Conservation (phyloP, 345 rosid genomes). For the Fremontodendron californicum region DNA sequence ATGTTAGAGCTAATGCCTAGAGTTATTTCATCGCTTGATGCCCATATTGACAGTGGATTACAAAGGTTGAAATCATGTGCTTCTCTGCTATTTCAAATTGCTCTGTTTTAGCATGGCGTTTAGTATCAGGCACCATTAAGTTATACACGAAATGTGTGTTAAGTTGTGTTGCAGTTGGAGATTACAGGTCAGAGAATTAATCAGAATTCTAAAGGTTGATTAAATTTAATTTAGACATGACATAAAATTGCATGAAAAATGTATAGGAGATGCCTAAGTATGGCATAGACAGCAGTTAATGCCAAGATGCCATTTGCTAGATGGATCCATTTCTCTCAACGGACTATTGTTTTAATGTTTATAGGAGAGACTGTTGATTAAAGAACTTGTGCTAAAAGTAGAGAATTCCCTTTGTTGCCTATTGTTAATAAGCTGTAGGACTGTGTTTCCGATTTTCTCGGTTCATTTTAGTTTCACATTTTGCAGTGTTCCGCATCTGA, state of each 20-base stretch:
- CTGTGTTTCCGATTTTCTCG: background rate
- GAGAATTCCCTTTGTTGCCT: background rate
- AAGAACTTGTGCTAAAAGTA: background rate
- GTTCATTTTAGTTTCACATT: constrained; percentile 12
- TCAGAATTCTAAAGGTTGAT: background rate
- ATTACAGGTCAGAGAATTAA: background rate
- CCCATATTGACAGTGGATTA: constrained; percentile 69
- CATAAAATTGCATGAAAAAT: background rate
- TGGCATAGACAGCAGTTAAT: background rate
- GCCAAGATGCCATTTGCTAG: background rate
- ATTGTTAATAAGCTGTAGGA: background rate
- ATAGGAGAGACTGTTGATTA: background rate
- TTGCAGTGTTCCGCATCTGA: constrained; percentile 58
- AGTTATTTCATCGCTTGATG: constrained; percentile 73
- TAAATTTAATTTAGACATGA: background rate
- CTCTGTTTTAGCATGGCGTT: background rate
- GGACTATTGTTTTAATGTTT: no score
- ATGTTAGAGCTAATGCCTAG: constrained; percentile 77
- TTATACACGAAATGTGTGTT: background rate
- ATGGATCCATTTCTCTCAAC: background rate
- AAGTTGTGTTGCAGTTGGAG: background rate
- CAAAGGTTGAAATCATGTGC: constrained; percentile 40
- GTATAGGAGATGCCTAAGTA: background rate
- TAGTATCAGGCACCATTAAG: background rate
- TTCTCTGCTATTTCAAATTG: background rate